Evolutionary conservation across 495 filamentous ascomycete species (phyloP), one percentile per base, ranked within the genome.

Genomic region (Cercophora newfieldiana): DNA sequence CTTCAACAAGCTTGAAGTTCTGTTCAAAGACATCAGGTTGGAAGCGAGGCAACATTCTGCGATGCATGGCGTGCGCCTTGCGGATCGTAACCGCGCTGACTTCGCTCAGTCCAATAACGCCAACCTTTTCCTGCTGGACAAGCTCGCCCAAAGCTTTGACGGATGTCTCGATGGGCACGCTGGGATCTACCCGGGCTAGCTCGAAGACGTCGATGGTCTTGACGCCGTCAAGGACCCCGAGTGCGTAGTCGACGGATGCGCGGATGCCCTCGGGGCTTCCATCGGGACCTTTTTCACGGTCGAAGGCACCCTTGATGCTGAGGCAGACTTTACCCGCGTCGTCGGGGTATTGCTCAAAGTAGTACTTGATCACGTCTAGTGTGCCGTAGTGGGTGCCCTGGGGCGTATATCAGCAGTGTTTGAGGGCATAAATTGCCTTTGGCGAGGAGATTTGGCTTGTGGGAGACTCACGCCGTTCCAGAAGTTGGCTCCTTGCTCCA

Each of bases 151-250:
- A 37, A 12, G 67, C 71, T 31, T 61, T 56, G 28, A 74, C 31
- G 10, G 63, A 50, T 26, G 67, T 58, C 29, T 74, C 69, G 66
- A 74, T 59, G 25, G 72, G 66, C 7, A 59, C 63, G 7, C 66
- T 64, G 33, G 54, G 58, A 59, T 67, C 67, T 25, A 91, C 82
- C 2, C 92, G 81, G 16, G 90, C 90, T 65, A 78, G 86, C 75
- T 94, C 88, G 69, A 93, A 97, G 62, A 94, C 85, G 75, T 96
- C 92, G 63, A 97, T 78, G 62, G 79, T 87, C 81, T 94, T 93
- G 67, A 86, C 89, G 8, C 88, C 89, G 57, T 87, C 83, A 2
- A 91, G 79, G 28, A 84, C 68, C 21, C 69, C 82, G 51, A 94
- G 72, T 66, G 81, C 86, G 61, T 88, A 83, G 53, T 94, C 90